phyloP scores from a whole-genome alignment of 352 stramenopile species.

The Globisporangium viniferum region DNA sequence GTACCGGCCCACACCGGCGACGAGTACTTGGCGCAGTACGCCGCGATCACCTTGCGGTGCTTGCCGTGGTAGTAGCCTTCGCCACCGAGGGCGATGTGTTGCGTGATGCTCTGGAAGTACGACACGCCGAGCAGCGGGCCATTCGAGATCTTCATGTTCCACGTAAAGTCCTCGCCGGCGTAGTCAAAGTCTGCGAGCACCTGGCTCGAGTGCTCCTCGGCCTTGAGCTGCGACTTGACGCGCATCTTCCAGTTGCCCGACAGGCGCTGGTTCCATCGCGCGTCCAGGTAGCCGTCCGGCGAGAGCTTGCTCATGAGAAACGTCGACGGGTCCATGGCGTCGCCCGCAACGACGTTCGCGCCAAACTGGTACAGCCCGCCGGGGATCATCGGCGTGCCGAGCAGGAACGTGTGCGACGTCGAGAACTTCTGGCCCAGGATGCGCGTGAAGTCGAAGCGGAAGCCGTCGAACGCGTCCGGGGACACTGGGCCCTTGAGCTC shows the following conservation, averaged over 20 bases:
- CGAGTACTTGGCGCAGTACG: conserved; percentile 85
- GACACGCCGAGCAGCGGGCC: conserved; percentile 79
- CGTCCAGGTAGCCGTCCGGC: conserved; percentile 79
- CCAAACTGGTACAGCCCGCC: conserved; percentile 85
- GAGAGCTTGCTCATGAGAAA: conserved; percentile 88
- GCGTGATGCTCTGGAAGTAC: conserved; percentile 87
- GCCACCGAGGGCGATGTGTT: conserved; percentile 69
- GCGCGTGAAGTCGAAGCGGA: conserved; percentile 86
- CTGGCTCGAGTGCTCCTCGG: conserved; percentile 75
- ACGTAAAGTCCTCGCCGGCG: conserved; percentile 78
- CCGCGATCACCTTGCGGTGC: conserved; percentile 81
- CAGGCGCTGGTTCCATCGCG: conserved; percentile 83
- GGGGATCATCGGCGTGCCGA: conserved; percentile 81
- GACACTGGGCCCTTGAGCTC: conserved; percentile 80
- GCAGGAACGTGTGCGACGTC: conserved; percentile 80
- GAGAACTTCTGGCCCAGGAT: conserved; percentile 79
- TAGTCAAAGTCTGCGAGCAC: conserved; percentile 85
- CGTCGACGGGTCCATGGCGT: conserved; percentile 75
- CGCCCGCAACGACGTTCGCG: conserved; percentile 74
- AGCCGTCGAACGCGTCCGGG: conserved; percentile 81
- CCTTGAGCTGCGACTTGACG: conserved; percentile 82
- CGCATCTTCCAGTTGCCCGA: conserved; percentile 78
- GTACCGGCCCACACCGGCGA: conserved; percentile 64
- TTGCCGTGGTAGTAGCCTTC: conserved; percentile 90
- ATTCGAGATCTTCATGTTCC: conserved; percentile 90